Evolutionary conservation across 768 basidiomycete species (phyloP), one percentile per base, ranked within the genome.

Genomic region (Termitomyces titanicus): DNA sequence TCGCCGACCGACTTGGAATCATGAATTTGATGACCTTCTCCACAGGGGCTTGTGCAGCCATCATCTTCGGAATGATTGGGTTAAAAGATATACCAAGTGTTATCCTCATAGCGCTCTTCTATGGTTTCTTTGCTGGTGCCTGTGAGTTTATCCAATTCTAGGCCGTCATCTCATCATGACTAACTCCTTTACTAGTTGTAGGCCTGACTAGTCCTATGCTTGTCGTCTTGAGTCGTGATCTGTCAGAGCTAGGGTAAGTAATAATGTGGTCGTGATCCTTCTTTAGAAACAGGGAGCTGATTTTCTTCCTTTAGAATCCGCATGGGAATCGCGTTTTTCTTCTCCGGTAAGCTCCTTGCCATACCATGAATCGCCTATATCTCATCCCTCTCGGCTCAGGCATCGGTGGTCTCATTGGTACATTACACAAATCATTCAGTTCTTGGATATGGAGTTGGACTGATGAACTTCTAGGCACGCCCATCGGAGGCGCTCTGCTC

Each of bases 101-200:
- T n/a, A 64, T 72, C 25, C 57, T 69, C 9, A 68, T 79, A 40
- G 67, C 71, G 6, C 55, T 76, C 6, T 54, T 79, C 4, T 78
- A 72, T 54, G 78, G 78, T 1, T 72, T 76, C 51, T 74, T 72
- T 17, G 67, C 72, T 6, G 74, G 74, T 4, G 67, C 66, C 29
- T 67, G 62, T 55, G 48, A 44, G 56, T 53, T 33, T 43, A 15
- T 22, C 11, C 12, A 34, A 46, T n/a, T 59, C 15, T 3, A 35
- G 59, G 8, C 24, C 31, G n/a, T 10, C 33, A 22, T 12, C 9
- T 22, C 24, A 15, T 7, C n/a, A n/a, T n/a, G n/a, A 12, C 34
- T 24, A 15, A 15, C 24, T 2, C 15, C 18, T n/a, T 5, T 25
- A 12, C 24, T 47, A 47, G 53, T 47, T 29, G 53, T 54, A 12